Percentiles rank a stretch among this genome's conserved stretches.
phyloP scores from a whole-genome alignment of 164 flowering plant species.

The Aristolochia californica region DNA sequence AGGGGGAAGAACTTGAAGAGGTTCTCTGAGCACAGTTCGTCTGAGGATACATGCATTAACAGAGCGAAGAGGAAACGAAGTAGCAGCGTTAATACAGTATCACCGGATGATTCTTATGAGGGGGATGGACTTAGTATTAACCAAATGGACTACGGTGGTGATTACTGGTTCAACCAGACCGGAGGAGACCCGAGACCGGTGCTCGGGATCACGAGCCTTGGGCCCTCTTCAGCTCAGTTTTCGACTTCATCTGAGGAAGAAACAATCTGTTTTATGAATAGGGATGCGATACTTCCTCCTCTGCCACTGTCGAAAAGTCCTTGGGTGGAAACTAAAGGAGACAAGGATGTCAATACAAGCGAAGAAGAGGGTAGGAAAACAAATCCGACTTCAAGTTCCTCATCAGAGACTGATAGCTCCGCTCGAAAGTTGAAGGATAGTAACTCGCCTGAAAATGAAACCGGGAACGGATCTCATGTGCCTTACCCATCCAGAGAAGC shows the following conservation, averaged over 20 bases:
- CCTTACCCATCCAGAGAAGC: slow-evolving; percentile 29
- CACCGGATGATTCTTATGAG: slow-evolving; percentile 20
- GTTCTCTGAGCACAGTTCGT: slow-evolving; percentile 42
- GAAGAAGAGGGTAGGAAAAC: slow-evolving; percentile 23
- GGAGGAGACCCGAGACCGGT: slow-evolving; percentile 26
- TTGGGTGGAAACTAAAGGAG: slow-evolving; percentile 58
- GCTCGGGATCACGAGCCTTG: slow-evolving; percentile 22
- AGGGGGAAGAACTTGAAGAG: slow-evolving; percentile 63
- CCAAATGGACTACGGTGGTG: slow-evolving; percentile 39
- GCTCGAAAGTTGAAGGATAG: slow-evolving; percentile 24
- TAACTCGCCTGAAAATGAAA: slow-evolving; percentile 27
- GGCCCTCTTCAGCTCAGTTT: slow-evolving; percentile 34
- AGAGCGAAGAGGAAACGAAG: slow-evolving; percentile 62
- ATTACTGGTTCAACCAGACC: slow-evolving; percentile 50
- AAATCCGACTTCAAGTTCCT: slow-evolving; percentile 52
- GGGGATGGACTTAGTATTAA: slow-evolving; percentile 30
- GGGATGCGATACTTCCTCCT: slow-evolving; percentile 28
- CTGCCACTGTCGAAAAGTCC: slow-evolving; percentile 39
- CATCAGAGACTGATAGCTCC: slow-evolving; percentile 53
- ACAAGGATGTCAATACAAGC: slow-evolving; percentile 37
- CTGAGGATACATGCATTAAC: slow-evolving; percentile 32
- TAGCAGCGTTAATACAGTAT: slow-evolving; percentile 8
- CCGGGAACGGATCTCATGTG: slow-evolving; percentile 48
- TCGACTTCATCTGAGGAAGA: slow-evolving; percentile 47
- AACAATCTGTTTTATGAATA: slow-evolving; percentile 39